A percentile compares a stretch with the other conserved stretches of the same genome.
Conservation (phyloP, 441 rosid genomes). For the Populus hybrid region DNA sequence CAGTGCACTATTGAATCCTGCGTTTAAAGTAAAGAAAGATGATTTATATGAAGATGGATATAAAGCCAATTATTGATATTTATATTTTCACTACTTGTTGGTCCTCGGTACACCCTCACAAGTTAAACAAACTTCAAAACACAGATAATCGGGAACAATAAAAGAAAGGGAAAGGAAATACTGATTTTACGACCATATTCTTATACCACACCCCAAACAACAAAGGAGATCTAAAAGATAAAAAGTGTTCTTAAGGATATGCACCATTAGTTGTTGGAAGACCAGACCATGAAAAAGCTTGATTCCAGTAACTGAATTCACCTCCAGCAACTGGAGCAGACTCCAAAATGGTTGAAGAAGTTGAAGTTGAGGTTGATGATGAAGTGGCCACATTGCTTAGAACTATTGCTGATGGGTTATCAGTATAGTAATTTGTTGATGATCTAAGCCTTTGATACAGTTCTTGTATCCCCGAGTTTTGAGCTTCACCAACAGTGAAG, state of each 20-base stretch:
- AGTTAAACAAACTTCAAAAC: slow-evolving; percentile 39
- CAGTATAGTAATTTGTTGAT: too few species aligned
- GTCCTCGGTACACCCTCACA: slow-evolving; percentile 30
- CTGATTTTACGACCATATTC: slow-evolving; percentile 33
- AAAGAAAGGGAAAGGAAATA: background rate
- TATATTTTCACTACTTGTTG: slow-evolving; percentile 16
- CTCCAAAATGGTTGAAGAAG: too few species aligned
- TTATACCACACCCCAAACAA: slow-evolving; percentile 37
- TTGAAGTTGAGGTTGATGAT: too few species aligned
- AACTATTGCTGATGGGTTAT: too few species aligned
- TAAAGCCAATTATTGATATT: slow-evolving; percentile 1
- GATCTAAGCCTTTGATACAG: too few species aligned
- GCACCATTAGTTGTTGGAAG: slow-evolving; percentile 62
- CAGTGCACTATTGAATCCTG: background rate
- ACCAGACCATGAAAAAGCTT: slow-evolving; percentile 55
- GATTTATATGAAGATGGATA: slow-evolving; percentile 8
- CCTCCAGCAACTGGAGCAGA: slow-evolving; percentile 41
- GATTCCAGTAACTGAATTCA: slow-evolving; percentile 60
- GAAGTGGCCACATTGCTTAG: too few species aligned
- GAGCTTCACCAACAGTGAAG: too few species aligned
- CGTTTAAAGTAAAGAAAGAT: background rate
- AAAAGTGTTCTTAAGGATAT: slow-evolving; percentile 37
- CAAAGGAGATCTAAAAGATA: slow-evolving; percentile 14
- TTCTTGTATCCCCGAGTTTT: too few species aligned
- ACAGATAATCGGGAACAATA: slow-evolving; percentile 21